Conservation (phyloP, 441 rosid species). For the Flueggea neowawraea region DNA sequence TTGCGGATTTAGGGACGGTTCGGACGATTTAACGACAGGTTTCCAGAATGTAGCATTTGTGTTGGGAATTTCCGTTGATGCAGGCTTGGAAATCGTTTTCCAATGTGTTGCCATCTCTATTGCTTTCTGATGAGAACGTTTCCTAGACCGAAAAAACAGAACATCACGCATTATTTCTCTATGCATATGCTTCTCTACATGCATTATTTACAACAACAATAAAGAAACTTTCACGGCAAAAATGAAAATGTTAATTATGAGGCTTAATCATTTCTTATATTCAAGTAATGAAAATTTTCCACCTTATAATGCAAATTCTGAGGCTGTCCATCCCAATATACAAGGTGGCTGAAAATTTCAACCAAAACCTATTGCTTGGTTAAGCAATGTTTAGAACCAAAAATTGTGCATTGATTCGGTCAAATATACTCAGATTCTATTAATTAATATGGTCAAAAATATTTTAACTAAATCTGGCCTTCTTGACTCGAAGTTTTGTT, state of each 20-base stretch:
- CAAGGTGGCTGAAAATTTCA: neutral
- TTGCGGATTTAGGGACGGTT: constrained; percentile 27
- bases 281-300: neutral
- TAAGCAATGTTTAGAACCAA: neutral
- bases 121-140: constrained; percentile 90
- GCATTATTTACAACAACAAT: neutral
- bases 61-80: constrained; percentile 23
- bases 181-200: neutral
- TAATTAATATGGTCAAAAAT: too few species aligned
- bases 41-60: constrained; percentile 34
- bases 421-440: neutral
- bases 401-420: neutral
- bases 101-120: constrained; percentile 66
- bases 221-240: neutral
- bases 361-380: neutral
- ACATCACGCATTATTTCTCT: constrained; percentile 19
- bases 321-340: neutral
- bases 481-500: too few species aligned
- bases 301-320: neutral
- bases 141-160: constrained; percentile 43
- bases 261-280: neutral
- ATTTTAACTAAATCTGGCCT: too few species aligned
- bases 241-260: neutral
- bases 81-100: constrained; percentile 38
- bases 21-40: constrained; percentile 32